Base-by-base conservation (phyloP, 2,329 filamentous ascomycete genomes). In the Periconia sp. region DNA sequence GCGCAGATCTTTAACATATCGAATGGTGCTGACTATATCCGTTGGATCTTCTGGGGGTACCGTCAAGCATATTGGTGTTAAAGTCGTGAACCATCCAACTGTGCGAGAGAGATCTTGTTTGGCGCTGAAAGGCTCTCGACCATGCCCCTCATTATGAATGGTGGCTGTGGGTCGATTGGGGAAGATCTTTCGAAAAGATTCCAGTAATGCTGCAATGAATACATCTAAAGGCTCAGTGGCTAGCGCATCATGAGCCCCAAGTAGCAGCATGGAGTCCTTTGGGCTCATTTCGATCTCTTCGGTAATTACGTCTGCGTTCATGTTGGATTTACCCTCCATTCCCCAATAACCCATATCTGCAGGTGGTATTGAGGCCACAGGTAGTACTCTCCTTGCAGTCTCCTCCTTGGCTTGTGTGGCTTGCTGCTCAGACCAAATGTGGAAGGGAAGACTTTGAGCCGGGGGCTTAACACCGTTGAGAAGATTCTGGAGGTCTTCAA, bases 81-180 rank as follows among this genome's bases (percentile, higher is more conserved):
- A 35, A 6, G 73, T 74, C 1, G 76, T 78, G 45, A 78, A 79
- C 77, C 77, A 79, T 5, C 77, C 77, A 2, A 78, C 68, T 1
- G 76, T 79, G 5, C 73, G 68, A 3, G 75, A 76, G 4, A 78
- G 67, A 34, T 79, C 76, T 34, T 78, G 71, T 2, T 65, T 66
- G 0, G 65, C 35, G 36, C 76, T 68, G 66, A 75, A 78, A 0
- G 70, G 61, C 51, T 78, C 75, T 26, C 76, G 63, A 6, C 76
- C 76, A 33, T 78, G 76, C 0, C 75, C 74, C 56, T 78, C 76
- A 18, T 76, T 78, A 50, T 73, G 74, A 30, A 78, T 71, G 0
- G 71, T 67, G 3, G 75, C 69, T 1, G 70, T 49, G 1, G 60
- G 22, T 15, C 75, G 63, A 32, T 75, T 71, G 0, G 57, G 52